Percentiles rank a stretch among this genome's conserved stretches.
Conservation (phyloP, 164 flowering plant genomes). For the Buxus sempervirens region DNA sequence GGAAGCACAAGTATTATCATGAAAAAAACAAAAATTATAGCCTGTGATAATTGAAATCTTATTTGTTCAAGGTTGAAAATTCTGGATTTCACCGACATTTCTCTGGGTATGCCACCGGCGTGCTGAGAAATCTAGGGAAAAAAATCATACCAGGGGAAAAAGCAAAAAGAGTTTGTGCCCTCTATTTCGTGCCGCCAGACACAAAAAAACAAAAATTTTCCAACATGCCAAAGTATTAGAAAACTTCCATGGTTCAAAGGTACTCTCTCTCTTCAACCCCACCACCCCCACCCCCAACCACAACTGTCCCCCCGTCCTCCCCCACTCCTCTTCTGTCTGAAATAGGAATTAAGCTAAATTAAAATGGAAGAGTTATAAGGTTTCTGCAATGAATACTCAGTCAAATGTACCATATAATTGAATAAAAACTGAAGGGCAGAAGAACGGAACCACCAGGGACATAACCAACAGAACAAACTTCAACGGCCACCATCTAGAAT, state of each 20-base stretch:
- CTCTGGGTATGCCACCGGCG: no score
- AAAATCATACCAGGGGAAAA: no score
- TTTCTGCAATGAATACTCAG: background rate
- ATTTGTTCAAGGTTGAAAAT: no score
- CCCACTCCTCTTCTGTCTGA: background rate
- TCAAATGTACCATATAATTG: constrained; percentile 63
- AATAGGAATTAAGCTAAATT: background rate
- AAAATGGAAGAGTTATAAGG: background rate
- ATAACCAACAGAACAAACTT: constrained; percentile 48
- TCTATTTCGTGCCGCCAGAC: no score
- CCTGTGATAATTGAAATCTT: background rate
- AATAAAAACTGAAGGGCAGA: constrained; percentile 47
- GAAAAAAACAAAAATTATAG: background rate
- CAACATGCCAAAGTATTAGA: background rate
- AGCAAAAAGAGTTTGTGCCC: no score
- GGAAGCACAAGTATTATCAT: background rate
- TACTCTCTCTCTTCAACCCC: background rate
- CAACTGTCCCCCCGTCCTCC: no score
- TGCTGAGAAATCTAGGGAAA: no score
- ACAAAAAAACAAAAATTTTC: no score
- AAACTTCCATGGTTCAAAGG: background rate
- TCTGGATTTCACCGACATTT: no score
- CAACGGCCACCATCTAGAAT: constrained; percentile 70
- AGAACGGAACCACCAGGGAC: constrained; percentile 53
- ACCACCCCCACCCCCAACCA: no score